Base-by-base conservation (phyloP, 768 basidiomycete genomes). In the Tricholoma bakamatsutake region DNA sequence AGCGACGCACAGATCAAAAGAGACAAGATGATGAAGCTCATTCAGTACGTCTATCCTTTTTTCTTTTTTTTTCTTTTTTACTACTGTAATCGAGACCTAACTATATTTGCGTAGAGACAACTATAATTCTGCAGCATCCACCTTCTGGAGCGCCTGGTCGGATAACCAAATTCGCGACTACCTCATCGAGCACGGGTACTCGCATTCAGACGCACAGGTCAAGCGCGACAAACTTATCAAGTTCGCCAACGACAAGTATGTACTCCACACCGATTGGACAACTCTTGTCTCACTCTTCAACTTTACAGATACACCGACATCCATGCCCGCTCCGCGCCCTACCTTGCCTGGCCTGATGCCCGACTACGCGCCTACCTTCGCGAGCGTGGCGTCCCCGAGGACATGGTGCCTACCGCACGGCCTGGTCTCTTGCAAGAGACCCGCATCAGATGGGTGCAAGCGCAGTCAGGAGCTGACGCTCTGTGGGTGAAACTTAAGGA, bases 291-390 rank as follows among this genome's bases (percentile, higher is more conserved):
- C 13, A 50, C 33, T 52, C 49, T 45, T 45, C 65, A 47, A 21
- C 24, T 50, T 28, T 33, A n/a, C 60, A 90, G 82, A 66, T 84
- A 82, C 63, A 76, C 75, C 53, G 80, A 85, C 45, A 62, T 63
- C 12, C 60, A 66, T 11, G 63, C 67, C 1, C 63, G 73, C 34
- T 77, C 79, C 1, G 76, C 84, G 2, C 73, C 82, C 2, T 97
- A 96, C 71, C 75, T 95, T 50, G 79, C 80, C 9, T 98, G 96
- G 96, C 90, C 92, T 11, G 95, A 98, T 64, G 90, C 94, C 3
- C 81, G 95, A 31, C 83, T 98, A 27, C 86, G 94, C 46, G 93
- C 89, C 1, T 97, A 90, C 71, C 80, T 98, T 17, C 80, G 93
- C 43, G 83, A 89, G 64, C 80, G 82, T 59, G 88, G 87, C 49